Evolutionary conservation across 169 alveolate genomes (phyloP), one percentile per base, ranked within the genome.

Genomic region (Cryptosporidium felis): DNA sequence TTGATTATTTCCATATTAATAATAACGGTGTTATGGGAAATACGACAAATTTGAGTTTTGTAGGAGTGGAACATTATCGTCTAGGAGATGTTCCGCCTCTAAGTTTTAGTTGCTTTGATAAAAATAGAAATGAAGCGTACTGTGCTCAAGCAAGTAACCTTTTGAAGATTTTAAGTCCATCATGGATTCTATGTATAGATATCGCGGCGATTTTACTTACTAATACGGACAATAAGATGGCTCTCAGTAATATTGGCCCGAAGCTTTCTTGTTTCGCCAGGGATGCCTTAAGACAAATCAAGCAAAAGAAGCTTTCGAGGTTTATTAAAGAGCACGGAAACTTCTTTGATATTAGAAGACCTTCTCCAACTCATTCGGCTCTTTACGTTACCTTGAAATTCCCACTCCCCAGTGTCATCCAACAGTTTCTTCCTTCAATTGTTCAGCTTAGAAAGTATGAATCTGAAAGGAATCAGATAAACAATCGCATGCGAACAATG

Each of bases 181-280:
- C 85, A 38, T 74, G 85, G 85, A 56, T 74, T 40, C 56, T 74
- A 23, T 74, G 85, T 30, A 74, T 74, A 21, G 85, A 74, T 58
- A 56, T 74, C 40, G 85, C 85, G 3, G 65, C 85, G 16, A 58
- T 74, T 51, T 41, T 74, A 53, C 58, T 74, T 23, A 74, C 85
- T 12, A 74, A 74, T 38, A 74, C 85, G 28, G 85, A 74, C 16
- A 74, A 74, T 74, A 74, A 74, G 46, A 74, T 74, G 85, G 85
- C 85, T 38, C 16, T 74, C 32, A 74, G 85, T 42, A 74, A 74
- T 28, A 74, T 74, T 74, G 85, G 85, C 9, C 85, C 85, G 5
- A 74, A 74, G 36, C 66, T 74, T 10, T 74, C 85, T 21, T 74
- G 63, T 49, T 47, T 74, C 21, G 63, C 85, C 46, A 74, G 85